These are phyloP conservation scores for Scalesia atractyloides DNA, from an alignment of 129 eudicot species.

Conservation along the genomic window DNA sequence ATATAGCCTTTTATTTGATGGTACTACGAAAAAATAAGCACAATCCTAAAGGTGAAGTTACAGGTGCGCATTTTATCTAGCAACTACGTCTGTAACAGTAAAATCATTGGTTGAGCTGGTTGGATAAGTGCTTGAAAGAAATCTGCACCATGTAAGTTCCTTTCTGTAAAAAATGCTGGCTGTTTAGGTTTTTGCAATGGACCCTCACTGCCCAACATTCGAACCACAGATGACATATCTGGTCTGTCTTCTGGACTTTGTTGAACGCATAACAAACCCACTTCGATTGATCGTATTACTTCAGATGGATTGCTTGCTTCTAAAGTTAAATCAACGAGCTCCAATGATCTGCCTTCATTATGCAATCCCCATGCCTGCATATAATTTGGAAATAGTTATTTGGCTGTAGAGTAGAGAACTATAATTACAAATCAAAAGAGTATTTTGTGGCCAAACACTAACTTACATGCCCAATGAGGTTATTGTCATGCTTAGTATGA, in stretches of 20 bases:
- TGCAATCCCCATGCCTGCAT: constrained; percentile 6
- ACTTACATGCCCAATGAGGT: too few relatives aligned
- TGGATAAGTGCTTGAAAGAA: not conserved
- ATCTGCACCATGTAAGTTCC: not conserved
- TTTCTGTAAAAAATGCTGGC: constrained; percentile 8
- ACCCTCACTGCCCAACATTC: not conserved
- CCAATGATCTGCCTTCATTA: not conserved
- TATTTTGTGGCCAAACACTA: too few relatives aligned
- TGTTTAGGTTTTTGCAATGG: not conserved
- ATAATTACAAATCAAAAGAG: not conserved
- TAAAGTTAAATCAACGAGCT: not conserved
- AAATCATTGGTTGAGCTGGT: not conserved
- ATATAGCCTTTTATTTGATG: not conserved
- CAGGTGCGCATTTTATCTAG: not conserved
- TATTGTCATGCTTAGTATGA: too few relatives aligned
- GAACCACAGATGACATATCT: constrained; percentile 7
- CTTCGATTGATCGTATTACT: not conserved
- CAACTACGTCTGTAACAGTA: not conserved
- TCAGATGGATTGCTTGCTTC: not conserved
- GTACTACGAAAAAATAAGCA: not conserved
- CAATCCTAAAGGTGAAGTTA: not conserved
- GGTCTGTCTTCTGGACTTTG: constrained; percentile 8
- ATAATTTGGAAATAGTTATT: not conserved
- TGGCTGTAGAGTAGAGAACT: not conserved
- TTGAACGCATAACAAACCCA: constrained; percentile 6